Evolutionary conservation across 208 protist species (phyloP).

Genomic region (Leishmania martiniquensis): DNA sequence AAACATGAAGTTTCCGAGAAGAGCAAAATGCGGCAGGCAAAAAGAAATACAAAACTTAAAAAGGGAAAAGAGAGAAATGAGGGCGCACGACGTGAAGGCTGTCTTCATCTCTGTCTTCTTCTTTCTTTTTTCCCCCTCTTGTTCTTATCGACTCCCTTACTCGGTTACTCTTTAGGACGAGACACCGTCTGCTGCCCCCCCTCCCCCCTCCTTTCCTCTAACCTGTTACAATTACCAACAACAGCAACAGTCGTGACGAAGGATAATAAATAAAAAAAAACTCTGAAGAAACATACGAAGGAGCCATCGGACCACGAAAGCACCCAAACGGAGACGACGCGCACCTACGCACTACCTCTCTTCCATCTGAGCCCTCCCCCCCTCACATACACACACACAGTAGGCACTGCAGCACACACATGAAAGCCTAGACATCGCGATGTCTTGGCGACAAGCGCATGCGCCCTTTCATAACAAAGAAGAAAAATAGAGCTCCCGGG

Average conservation of each 20-base stretch:
- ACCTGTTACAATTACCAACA: not conserved
- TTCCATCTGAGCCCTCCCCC: too few species aligned
- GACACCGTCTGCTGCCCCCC: not conserved
- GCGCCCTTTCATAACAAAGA: not conserved
- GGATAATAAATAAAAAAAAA: not conserved
- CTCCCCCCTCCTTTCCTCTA: not conserved
- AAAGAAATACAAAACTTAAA: not conserved
- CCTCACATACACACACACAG: not conserved
- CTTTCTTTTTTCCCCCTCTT: too few species aligned
- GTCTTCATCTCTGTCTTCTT: too few species aligned
- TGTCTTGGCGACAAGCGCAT: not conserved
- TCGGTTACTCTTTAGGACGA: conserved; percentile 8
- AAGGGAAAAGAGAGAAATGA: not conserved
- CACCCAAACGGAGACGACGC: too few species aligned
- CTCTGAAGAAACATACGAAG: too few species aligned
- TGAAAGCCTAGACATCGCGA: not conserved
- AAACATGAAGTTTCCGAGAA: not conserved
- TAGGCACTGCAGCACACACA: not conserved
- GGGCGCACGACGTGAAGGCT: not conserved
- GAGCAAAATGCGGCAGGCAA: not conserved
- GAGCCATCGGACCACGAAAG: too few species aligned
- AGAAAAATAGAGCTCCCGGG: not conserved
- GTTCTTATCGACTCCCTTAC: not conserved
- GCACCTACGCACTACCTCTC: too few species aligned
- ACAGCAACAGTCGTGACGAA: not conserved